Conservation (phyloP, 2,329 filamentous ascomycete species). For the Aspergillus felis region DNA sequence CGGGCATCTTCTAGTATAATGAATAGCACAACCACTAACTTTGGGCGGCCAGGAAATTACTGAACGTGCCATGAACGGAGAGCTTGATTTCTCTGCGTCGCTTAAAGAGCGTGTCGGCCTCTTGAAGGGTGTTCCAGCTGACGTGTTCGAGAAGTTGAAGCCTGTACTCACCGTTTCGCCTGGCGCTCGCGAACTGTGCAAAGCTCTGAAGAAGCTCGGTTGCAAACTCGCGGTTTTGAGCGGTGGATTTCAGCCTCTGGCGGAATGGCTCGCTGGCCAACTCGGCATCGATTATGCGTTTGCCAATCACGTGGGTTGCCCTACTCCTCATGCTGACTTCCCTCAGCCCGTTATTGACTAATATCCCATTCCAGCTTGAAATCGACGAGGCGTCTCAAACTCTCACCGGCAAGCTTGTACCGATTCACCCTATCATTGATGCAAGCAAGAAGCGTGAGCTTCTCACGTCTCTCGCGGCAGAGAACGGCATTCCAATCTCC, state of each 20-base stretch:
- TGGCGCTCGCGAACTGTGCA: constrained; percentile 72
- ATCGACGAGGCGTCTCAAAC: constrained; percentile 44
- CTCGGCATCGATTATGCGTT: constrained; percentile 83
- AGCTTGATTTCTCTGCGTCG: constrained; percentile 84
- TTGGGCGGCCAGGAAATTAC: constrained; percentile 64
- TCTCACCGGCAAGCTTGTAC: constrained; percentile 56
- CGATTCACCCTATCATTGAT: constrained; percentile 54
- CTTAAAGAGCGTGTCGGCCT: constrained; percentile 76
- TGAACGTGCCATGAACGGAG: constrained; percentile 88
- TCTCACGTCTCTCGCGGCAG: constrained; percentile 51
- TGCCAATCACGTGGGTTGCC: constrained; percentile 68
- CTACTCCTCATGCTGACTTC: background rate
- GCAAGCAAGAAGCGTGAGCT: constrained; percentile 55
- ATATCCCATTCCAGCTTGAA: constrained; percentile 39
- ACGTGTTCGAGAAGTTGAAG: constrained; percentile 74
- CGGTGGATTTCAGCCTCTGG: constrained; percentile 86
- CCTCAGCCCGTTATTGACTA: background rate
- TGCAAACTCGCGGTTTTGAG: constrained; percentile 87
- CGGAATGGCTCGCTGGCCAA: constrained; percentile 75
- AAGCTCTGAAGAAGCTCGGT: constrained; percentile 70
- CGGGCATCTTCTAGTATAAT: background rate
- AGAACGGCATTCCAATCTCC: constrained; percentile 51
- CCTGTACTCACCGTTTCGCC: constrained; percentile 73
- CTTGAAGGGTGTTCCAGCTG: constrained; percentile 72
- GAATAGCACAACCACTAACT: constrained; percentile 4